These are phyloP conservation scores for Metschnikowia corniflorae DNA, from an alignment of 805 yeast species.

Conservation along the genomic window DNA sequence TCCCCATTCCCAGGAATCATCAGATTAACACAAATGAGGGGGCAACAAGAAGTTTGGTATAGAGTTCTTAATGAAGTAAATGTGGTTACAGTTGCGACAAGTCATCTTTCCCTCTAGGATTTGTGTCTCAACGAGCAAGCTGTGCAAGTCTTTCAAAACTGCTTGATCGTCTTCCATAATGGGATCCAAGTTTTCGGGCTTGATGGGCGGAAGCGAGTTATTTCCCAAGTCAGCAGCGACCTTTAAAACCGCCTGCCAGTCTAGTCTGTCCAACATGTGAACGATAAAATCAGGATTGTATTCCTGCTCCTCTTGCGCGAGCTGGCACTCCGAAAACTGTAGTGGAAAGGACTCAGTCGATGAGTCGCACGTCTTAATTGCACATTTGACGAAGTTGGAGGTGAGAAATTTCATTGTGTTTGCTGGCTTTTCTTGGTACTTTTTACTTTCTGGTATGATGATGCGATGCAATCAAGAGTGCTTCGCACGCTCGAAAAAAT, in stretches of 20 bases:
- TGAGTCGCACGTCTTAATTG: slow-evolving; percentile 75
- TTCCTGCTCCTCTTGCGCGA: slow-evolving; percentile 76
- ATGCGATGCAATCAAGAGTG: no score
- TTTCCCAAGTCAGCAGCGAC: slow-evolving; percentile 69
- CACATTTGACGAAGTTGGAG: slow-evolving; percentile 94
- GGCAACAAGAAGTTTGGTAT: slow-evolving; percentile 93
- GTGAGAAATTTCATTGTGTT: slow-evolving; percentile 88
- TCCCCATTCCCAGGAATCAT: no score
- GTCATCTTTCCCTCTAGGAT: slow-evolving; percentile 86
- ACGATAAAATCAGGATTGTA: slow-evolving; percentile 76
- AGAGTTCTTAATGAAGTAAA: slow-evolving; percentile 85
- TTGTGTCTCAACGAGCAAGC: slow-evolving; percentile 76
- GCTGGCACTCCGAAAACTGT: slow-evolving; percentile 59
- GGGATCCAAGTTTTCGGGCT: slow-evolving; percentile 57
- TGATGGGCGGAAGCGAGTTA: slow-evolving; percentile 32
- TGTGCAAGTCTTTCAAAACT: slow-evolving; percentile 72
- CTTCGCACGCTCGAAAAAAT: background rate
- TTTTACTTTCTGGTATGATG: no score
- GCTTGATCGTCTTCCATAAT: slow-evolving; percentile 49
- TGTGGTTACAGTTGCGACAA: slow-evolving; percentile 81
- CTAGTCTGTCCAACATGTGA: slow-evolving; percentile 73
- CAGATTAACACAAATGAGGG: slow-evolving; percentile 69
- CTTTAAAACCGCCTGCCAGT: slow-evolving; percentile 79
- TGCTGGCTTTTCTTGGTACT: background rate
- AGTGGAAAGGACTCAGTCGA: slow-evolving; percentile 80